Evolutionary conservation across 2,329 filamentous ascomycete species (phyloP).

Genomic region (Ceratocystiopsis minuta): DNA sequence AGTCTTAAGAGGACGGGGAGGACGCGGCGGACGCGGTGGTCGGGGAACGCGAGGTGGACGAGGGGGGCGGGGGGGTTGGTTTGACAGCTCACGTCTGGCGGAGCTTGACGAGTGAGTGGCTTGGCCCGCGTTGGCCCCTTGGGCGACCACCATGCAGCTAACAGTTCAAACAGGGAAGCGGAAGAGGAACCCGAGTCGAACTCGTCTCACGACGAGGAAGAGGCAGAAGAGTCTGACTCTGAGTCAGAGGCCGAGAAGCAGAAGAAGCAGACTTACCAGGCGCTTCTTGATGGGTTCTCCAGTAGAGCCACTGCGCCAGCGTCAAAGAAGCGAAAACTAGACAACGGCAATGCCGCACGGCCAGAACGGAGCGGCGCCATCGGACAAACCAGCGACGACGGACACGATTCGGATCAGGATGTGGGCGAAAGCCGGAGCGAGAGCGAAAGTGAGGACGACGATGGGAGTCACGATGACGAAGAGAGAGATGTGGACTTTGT

Average conservation of each 20-base stretch:
- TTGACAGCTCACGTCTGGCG: slow-evolving; percentile 27
- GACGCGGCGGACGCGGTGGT: neutral
- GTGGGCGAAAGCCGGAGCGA: too few relatives aligned
- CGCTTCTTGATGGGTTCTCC: slow-evolving; percentile 38
- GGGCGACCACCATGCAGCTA: too few relatives aligned
- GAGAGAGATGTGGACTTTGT: slow-evolving; percentile 22
- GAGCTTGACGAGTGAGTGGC: slow-evolving; percentile 24
- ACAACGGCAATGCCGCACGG: slow-evolving; percentile 15
- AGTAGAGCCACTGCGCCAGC: slow-evolving; percentile 25
- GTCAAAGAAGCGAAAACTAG: slow-evolving; percentile 38
- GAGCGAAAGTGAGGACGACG: slow-evolving; percentile 13
- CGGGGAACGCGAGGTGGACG: neutral
- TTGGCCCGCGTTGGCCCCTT: neutral
- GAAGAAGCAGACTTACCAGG: slow-evolving; percentile 28
- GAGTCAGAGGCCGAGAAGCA: slow-evolving; percentile 19
- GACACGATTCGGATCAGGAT: neutral
- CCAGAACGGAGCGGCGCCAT: neutral
- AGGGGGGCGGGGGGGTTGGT: slow-evolving; percentile 19
- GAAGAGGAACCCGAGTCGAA: slow-evolving; percentile 3
- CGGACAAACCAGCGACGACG: neutral
- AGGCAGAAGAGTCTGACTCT: slow-evolving; percentile 27
- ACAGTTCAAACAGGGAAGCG: too few relatives aligned
- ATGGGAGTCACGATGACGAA: slow-evolving; percentile 1
- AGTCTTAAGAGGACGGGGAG: slow-evolving; percentile 9
- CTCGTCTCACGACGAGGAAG: too few relatives aligned